Conservation (phyloP, 2,329 filamentous ascomycete genomes). For the Daldinia eschscholtzii region DNA sequence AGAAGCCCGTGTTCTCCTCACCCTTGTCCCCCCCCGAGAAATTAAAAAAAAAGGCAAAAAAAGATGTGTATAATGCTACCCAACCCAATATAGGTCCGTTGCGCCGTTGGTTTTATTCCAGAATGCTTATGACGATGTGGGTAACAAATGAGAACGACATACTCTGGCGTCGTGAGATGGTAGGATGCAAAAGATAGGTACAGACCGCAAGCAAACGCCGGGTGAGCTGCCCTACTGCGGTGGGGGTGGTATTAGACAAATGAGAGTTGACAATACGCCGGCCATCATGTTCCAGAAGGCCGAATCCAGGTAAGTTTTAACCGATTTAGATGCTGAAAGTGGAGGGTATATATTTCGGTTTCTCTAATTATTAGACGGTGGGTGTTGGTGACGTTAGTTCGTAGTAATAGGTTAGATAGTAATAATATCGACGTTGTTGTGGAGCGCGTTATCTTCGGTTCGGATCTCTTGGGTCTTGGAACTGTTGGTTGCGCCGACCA, state of each 20-base stretch:
- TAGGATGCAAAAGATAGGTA: slow-evolving; percentile 35
- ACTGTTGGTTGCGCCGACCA: slow-evolving; percentile 55
- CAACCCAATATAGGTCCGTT: slow-evolving; percentile 35
- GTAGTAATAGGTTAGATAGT: slow-evolving; percentile 5
- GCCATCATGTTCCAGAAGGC: slow-evolving; percentile 26
- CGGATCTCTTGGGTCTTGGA: slow-evolving; percentile 61
- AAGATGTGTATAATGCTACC: slow-evolving; percentile 47
- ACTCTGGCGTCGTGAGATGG: slow-evolving; percentile 13
- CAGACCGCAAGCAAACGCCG: slow-evolving; percentile 17
- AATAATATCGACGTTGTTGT: slow-evolving; percentile 1
- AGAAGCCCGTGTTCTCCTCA: slow-evolving; percentile 43
- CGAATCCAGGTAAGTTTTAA: slow-evolving; percentile 9
- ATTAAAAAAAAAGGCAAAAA: slow-evolving; percentile 22
- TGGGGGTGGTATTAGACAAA: slow-evolving; percentile 44
- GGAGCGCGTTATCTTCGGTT: slow-evolving; percentile 41
- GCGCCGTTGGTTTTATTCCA: slow-evolving; percentile 45
- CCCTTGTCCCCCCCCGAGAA: slow-evolving; percentile 17
- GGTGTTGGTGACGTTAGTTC: slow-evolving; percentile 10
- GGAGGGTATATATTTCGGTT: slow-evolving; percentile 40
- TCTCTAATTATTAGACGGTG: slow-evolving; percentile 34
- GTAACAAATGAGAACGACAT: slow-evolving; percentile 42
- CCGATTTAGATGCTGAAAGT: slow-evolving; percentile 36
- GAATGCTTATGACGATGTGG: slow-evolving; percentile 19
- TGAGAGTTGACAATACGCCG: slow-evolving; percentile 43
- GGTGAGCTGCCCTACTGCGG: slow-evolving; percentile 12